Evolutionary conservation across 495 filamentous ascomycete species (phyloP), one percentile per base, ranked within the genome.

Genomic region (Amphirosellinia nigrospora): DNA sequence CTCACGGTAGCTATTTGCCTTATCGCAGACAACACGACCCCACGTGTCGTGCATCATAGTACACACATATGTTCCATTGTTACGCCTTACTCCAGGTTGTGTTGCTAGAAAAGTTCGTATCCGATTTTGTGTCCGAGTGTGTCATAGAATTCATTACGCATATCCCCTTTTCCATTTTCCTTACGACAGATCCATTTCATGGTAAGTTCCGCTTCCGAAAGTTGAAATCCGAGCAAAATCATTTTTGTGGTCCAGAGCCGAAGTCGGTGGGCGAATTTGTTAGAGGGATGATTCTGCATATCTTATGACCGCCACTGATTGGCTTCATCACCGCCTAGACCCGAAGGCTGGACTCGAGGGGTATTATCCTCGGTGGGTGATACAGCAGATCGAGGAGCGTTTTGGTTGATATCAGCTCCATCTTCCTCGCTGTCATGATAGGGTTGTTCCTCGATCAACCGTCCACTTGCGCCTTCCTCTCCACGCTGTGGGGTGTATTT

Each of bases 341-440:
- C 48, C 21, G 74, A 73, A 23, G 74, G 74, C 59, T 71, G 56
- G 10, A 78, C 48, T 66, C 76, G 70, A 60, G 65, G 70, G 13
- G 66, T 70, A 8, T 72, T 53, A 11, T 68, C 71, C 7, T 48
- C 23, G 38, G 45, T 26, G n/a, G 48, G 26, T 28, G 68, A 61
- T 43, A 19, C 1, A n/a, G 21, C 21, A 21, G 59, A 26, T 3
- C 15, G 36, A 34, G 72, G 26, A 23, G 59, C 55, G 15, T 38
- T 26, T 4, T 21, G 66, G 9, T 66, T 52, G 4, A 34, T 55
- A 55, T 50, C 58, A 41, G 61, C 50, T 6, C 11, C 55, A 0
- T 66, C 64, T 5, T 63, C 61, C 8, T 59, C 72, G 0, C 55
- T 46, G 4, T 69, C 72, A 10, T 64, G 69, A 21, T 69, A 66